Percentiles rank a stretch among this genome's conserved stretches.
These are phyloP conservation scores for Annona squamosa DNA, from an alignment of 164 flowering plant species.

Conservation along the genomic window DNA sequence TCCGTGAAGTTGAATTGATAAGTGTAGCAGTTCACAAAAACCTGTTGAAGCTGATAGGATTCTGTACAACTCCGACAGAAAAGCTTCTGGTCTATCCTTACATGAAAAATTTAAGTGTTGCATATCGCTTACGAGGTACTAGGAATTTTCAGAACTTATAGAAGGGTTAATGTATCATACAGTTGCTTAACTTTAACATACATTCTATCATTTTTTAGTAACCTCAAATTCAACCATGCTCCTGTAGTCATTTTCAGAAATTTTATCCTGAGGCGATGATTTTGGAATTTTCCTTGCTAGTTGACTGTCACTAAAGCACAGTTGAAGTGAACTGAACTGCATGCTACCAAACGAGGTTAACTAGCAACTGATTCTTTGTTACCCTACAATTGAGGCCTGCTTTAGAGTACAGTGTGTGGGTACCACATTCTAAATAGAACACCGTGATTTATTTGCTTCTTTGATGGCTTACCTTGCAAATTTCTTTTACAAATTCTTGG, in stretches of 20 bases:
- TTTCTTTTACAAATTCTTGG: background rate
- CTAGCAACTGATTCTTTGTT: no score
- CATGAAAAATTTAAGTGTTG: conserved; percentile 94
- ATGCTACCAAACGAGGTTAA: no score
- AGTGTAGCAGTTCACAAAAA: conserved; percentile 92
- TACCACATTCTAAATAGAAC: background rate
- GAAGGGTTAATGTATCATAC: background rate
- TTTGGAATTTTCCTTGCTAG: background rate
- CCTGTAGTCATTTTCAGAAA: background rate
- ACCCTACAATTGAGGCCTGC: background rate
- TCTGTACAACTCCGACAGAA: conserved; percentile 88
- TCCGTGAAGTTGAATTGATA: conserved; percentile 96
- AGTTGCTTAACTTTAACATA: background rate
- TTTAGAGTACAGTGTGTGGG: background rate
- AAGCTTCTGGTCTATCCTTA: conserved; percentile 88
- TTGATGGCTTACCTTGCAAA: background rate
- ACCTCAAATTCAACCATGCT: background rate
- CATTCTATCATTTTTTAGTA: no score
- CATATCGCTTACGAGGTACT: conserved; percentile 74
- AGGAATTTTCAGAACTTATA: background rate
- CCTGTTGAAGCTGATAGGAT: conserved; percentile 76
- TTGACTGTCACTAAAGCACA: no score
- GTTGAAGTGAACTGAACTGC: background rate
- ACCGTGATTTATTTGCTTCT: no score
- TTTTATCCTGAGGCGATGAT: background rate